Base-by-base conservation (phyloP, 2,329 filamentous ascomycete species). In the Claviceps sp. region DNA sequence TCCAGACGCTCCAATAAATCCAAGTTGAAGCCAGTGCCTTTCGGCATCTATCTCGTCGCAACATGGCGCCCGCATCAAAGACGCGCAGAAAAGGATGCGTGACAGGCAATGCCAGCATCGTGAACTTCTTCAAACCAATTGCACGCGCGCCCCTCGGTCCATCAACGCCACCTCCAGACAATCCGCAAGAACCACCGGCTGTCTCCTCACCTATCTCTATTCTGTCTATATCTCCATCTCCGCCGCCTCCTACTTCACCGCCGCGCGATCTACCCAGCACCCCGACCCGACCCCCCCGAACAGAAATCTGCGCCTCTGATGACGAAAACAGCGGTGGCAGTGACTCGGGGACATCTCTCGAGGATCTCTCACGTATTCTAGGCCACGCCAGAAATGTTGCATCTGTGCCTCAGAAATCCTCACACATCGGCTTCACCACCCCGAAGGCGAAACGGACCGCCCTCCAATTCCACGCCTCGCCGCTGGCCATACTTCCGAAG, bases 301-400 rank as follows among this genome's bases (percentile, higher is more conserved):
- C 57, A 13, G 69, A 84, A 52, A 85, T 90, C 42, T 75, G 74
- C 46, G 82, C 79, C 51, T 89, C 87, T 0, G 87, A 90, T 60
- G 84, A 85, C 10, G 84, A 86, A n/a, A 77, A 77, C 17, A 76
- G 75, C 30, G 74, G 82, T 57, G 77, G 73, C 40, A 58, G 56
- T 40, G 63, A 60, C 17, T 81, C 81, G 17, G 77, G 80, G 26
- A 76, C 75, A 48, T 84, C 83, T 0, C 71, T 84, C 14, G 73
- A 76, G 5, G 72, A 76, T 44, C 64, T 84, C 1, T 63, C 65
- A 8, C 56, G 59, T 34, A 62, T 69, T 11, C 59, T 70, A 11
- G 60, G 64, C 5, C 58, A 58, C 43, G 8, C 55, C 50, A n/a
- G 46, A 57, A 48, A 56, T 57, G 37, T 46, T 54, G 37, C 41